phyloP scores from a whole-genome alignment of 2,329 filamentous ascomycete species.

The Alternaria hordeiaustralica region DNA sequence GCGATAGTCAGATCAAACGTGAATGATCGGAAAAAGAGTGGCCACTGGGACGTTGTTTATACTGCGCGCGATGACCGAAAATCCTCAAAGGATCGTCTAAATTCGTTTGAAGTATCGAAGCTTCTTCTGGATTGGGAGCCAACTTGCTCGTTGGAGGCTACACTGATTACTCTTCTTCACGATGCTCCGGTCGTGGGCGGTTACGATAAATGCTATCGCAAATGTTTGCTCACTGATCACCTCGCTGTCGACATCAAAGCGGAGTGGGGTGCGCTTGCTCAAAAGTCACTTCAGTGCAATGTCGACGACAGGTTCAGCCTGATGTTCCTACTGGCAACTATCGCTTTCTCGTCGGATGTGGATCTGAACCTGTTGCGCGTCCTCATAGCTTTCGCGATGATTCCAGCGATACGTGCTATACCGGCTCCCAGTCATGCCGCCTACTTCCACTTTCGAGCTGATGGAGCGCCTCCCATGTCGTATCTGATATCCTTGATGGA shows the following conservation, averaged over 20 bases:
- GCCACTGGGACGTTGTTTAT: no score
- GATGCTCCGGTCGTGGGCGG: slow-evolving; percentile 50
- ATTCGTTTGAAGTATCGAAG: slow-evolving; percentile 18
- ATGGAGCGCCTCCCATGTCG: slow-evolving; percentile 36
- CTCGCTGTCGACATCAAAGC: slow-evolving; percentile 47
- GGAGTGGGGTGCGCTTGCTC: slow-evolving; percentile 56
- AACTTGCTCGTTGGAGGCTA: slow-evolving; percentile 2
- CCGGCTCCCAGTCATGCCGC: slow-evolving; percentile 13
- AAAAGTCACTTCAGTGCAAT: slow-evolving; percentile 40
- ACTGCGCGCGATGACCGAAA: slow-evolving; percentile 17
- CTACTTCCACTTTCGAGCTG: slow-evolving; percentile 44
- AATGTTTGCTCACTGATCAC: slow-evolving; percentile 48
- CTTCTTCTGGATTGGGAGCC: slow-evolving; percentile 18
- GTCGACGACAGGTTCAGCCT: slow-evolving; percentile 43
- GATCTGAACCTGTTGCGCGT: slow-evolving; percentile 53
- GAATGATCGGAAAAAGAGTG: no score
- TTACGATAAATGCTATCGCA: slow-evolving; percentile 41
- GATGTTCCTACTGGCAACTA: slow-evolving; percentile 55
- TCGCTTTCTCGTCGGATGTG: slow-evolving; percentile 52
- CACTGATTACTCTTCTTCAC: slow-evolving; percentile 34
- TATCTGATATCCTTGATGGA: slow-evolving; percentile 17
- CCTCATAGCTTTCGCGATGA: slow-evolving; percentile 55
- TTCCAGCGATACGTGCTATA: slow-evolving; percentile 47
- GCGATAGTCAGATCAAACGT: no score
- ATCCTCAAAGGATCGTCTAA: not conserved